Evolutionary conservation across 2,329 filamentous ascomycete species (phyloP), one percentile per base, ranked within the genome.

Genomic region (Ceratocystis papillata): DNA sequence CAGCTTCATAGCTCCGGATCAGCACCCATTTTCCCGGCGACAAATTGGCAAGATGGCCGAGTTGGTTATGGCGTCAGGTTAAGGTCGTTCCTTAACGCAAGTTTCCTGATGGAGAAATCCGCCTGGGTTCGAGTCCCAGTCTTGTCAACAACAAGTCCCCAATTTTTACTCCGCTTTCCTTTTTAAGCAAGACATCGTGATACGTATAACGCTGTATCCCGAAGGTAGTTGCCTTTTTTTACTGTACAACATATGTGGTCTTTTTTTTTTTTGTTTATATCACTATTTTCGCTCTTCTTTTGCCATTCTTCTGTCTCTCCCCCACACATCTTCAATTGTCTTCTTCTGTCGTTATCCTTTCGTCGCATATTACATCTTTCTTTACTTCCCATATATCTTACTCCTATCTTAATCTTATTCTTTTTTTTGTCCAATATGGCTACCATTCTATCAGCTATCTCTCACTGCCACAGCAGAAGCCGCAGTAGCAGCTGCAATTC

Each of bases 61-160:
- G 72, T 73, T 74, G 72, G 72, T 74, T 72, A 73, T 73, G 72
- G 72, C 72, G 73, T 71, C 71, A 73, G 73, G 72, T 73, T 74
- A 73, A 73, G 73, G 73, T 72, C 67, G 60, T 63, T 66, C 64
- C 64, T 66, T 66, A 57, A 45, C 59, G 46, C 59, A 67, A 64
- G 61, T 67, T 64, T 67, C 65, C 65, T 67, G 65, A 67, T 67
- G 65, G 65, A 67, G 65, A 64, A 67, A 67, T 67, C 65, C 65
- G 65, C 65, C 65, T 67, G 65, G 65, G 65, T 67, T 67, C 65
- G 65, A 67, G 65, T 67, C 65, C 65, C 65, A 67, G 65, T 67
- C 65, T 67, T 67, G 65, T 67, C 65, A 67, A 8, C 33, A 44
- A 1, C 30, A 33, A 6, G 6, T 33, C 30, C 30, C 2, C 3